phyloP scores from a whole-genome alignment of 2,329 filamentous ascomycete species.

The Sphaerulina vaccinii region DNA sequence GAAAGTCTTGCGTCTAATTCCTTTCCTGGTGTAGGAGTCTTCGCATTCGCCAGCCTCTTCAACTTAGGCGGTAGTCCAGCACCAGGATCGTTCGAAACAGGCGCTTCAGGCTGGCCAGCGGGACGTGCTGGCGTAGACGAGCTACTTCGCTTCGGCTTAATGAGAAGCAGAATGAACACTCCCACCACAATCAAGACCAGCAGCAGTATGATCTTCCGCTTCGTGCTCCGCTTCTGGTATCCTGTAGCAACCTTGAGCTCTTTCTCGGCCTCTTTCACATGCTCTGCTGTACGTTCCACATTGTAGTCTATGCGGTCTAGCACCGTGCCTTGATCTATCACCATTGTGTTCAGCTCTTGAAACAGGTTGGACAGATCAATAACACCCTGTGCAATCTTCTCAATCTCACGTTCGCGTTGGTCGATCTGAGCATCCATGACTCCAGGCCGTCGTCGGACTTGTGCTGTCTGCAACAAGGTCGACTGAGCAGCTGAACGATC shows the following conservation, averaged over 20 bases:
- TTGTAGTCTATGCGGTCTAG: constrained; percentile 69
- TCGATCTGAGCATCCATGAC: constrained; percentile 79
- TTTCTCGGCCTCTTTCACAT: constrained; percentile 89
- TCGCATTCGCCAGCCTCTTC: neutral
- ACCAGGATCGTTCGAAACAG: constrained; percentile 22
- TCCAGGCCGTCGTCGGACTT: constrained; percentile 56
- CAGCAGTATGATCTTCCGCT: constrained; percentile 90
- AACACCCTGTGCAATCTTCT: constrained; percentile 96
- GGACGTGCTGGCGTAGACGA: constrained; percentile 5
- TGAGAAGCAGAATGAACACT: constrained; percentile 76
- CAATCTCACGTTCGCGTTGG: constrained; percentile 93
- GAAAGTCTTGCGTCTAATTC: constrained; percentile 15
- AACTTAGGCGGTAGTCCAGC: constrained; percentile 19
- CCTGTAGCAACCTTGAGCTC: constrained; percentile 84
- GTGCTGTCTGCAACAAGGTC: constrained; percentile 72
- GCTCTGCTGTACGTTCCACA: constrained; percentile 88
- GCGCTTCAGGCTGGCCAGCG: constrained; percentile 16
- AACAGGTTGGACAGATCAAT: constrained; percentile 97
- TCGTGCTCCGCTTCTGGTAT: constrained; percentile 84
- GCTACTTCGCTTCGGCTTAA: constrained; percentile 66
- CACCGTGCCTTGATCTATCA: constrained; percentile 54
- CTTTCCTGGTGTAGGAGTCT: neutral
- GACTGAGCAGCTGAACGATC: constrained; percentile 90
- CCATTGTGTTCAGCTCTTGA: constrained; percentile 92
- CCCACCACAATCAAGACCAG: constrained; percentile 79